Base-by-base conservation (phyloP, 345 rosid genomes). In the Rhodamnia rubescens region DNA sequence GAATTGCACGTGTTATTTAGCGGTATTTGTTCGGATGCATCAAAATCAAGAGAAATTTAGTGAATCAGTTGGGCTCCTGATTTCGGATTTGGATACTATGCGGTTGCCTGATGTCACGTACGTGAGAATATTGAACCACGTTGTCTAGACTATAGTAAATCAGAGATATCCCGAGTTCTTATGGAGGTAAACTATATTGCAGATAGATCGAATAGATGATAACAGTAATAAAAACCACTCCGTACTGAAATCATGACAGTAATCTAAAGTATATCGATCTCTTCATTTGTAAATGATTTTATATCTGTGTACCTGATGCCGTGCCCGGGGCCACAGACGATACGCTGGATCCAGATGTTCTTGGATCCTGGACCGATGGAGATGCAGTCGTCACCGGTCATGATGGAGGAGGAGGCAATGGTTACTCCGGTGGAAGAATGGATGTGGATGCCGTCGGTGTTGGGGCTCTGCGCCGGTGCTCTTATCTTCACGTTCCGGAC, bases 271-370 rank as follows among this genome's bases (percentile, higher is more conserved):
- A 22, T 7, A 54, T 21, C 42, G 16, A 44, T 69, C 78, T 69
- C 47, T 13, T 74, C 49, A 1, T 22, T 36, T 56, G 47, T 36
- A 36, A 69, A 36, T 36, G 47, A 69, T 69, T 69, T 36, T 20
- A 36, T 36, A 32, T 18, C 57, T 0, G 24, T 18, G 47, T 7
- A 88, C 90, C 90, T 89, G 18, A 89, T 89, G 21, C 90, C 90
- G 12, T 89, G 89, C n/a, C 90, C 89, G 4, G 89, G 90, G 29
- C 90, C 90, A 40, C 90, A 89, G 32, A 9, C 56, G 27, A 89
- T 22, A 2, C 16, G 82, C 36, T 83, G 32, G 49, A 89, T 87
- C 83, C 85, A 61, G 74, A 89, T 12, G 22, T 89, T 81, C 56
- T 57, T 55, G 47, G 89, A 83, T 26, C 90, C 90, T 22, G 89